These are phyloP conservation scores for Cyamopsis tetragonoloba DNA, from an alignment of 306 rosid genomes.

Conservation along the genomic window DNA sequence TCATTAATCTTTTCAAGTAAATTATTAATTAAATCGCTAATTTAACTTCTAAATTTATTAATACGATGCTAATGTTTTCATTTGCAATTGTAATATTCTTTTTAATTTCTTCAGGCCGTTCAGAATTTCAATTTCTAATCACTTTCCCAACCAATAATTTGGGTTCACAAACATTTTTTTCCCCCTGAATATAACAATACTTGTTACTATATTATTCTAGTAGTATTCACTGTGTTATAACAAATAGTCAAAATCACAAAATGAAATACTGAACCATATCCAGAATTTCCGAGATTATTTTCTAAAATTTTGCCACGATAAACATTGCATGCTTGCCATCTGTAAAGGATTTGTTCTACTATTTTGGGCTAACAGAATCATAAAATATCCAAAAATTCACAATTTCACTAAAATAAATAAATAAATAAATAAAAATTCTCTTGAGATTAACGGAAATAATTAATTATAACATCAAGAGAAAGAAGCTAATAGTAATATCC, in stretches of 20 bases:
- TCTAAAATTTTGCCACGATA: background rate
- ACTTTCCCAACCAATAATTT: background rate
- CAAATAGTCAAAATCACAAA: slow-evolving; percentile 4
- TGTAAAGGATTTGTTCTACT: slow-evolving; percentile 25
- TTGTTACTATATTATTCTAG: too few species aligned
- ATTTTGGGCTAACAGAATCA: background rate
- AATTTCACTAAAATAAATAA: too few species aligned
- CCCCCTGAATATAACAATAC: too few species aligned
- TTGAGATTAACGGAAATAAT: background rate
- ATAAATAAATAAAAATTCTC: too few species aligned
- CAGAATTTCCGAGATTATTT: background rate
- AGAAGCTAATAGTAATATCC: background rate
- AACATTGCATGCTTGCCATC: slow-evolving; percentile 37
- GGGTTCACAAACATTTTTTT: background rate
- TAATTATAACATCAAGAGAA: background rate
- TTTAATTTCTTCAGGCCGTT: background rate
- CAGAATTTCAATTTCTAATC: background rate
- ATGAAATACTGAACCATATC: background rate
- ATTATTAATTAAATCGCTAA: too few species aligned
- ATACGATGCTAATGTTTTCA: background rate
- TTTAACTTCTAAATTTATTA: background rate
- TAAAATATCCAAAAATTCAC: background rate
- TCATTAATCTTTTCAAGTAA: background rate
- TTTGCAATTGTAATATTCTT: background rate
- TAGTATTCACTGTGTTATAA: background rate